Evolutionary conservation across 495 filamentous ascomycete genomes (phyloP).

Genomic region (Aspergillus biplanus): DNA sequence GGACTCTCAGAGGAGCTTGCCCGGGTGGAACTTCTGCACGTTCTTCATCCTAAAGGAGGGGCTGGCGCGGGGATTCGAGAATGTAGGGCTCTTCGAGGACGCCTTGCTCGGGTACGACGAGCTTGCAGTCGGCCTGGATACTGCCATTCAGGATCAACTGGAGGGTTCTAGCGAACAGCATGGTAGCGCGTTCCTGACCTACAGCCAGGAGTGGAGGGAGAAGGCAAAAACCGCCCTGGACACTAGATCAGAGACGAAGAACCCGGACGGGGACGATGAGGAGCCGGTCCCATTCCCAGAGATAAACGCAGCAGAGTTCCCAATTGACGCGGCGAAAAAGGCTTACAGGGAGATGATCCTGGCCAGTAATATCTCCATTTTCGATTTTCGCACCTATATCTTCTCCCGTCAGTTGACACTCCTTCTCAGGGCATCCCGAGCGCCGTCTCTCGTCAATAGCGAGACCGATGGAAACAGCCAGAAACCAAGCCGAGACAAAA

Average conservation of each 20-base stretch:
- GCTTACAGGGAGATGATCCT: conserved; percentile 90
- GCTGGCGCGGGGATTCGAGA: conserved; percentile 90
- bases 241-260: conserved; percentile 7
- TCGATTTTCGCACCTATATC: conserved; percentile 94
- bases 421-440: conserved; percentile 80
- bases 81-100: conserved; percentile 93
- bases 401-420: conserved; percentile 88
- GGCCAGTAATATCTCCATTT: conserved; percentile 94
- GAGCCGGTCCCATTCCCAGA: conserved; percentile 33
- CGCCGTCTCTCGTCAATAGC: conserved; percentile 36
- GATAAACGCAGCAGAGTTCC: conserved; percentile 43
- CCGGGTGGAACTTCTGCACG: conserved; percentile 99
- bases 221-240: conserved; percentile 55
- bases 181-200: conserved; percentile 65
- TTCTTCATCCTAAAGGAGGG: conserved; percentile 98
- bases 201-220: conserved; percentile 71
- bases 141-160: conserved; percentile 75
- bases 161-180: conserved; percentile 58
- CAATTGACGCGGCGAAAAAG: conserved; percentile 75
- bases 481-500: conserved; percentile 40
- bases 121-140: conserved; percentile 81
- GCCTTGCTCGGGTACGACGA: conserved; percentile 92
- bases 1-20: conserved; percentile 82
- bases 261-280: conserved; percentile 19
- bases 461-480: conserved; percentile 21